phyloP scores from a whole-genome alignment of 148 eudicot species.

The Suaeda aralocaspica region DNA sequence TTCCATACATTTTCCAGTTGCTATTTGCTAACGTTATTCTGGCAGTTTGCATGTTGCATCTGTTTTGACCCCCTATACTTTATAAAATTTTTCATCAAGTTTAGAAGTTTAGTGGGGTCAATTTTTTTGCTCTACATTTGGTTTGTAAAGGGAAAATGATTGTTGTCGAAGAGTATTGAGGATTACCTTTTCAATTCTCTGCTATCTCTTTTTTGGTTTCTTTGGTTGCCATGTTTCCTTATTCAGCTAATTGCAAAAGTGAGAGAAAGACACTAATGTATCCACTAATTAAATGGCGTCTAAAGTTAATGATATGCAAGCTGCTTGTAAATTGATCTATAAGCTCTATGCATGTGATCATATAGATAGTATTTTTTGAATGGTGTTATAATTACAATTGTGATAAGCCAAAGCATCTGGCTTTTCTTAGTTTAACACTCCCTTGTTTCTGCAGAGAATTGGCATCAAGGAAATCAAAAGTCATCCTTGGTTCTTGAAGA shows the following conservation, averaged over 20 bases:
- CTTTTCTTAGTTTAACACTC: not conserved
- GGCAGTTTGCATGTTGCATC: not conserved
- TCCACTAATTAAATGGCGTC: too few species aligned
- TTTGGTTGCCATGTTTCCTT: not conserved
- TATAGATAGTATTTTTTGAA: too few species aligned
- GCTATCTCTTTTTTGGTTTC: not conserved
- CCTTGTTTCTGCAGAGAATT: slow-evolving; percentile 34
- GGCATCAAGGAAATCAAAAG: slow-evolving; percentile 46
- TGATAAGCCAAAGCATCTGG: too few species aligned
- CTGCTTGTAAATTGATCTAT: not conserved
- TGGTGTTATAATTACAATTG: not conserved
- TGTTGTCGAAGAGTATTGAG: not conserved
- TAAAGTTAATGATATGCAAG: too few species aligned
- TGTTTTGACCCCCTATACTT: not conserved
- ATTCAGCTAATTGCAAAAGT: not conserved
- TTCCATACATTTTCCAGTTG: not conserved
- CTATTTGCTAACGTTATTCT: not conserved
- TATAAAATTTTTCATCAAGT: too few species aligned
- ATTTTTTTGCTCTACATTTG: not conserved
- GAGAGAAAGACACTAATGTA: not conserved
- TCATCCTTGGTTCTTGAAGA: slow-evolving; percentile 59
- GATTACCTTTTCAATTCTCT: not conserved
- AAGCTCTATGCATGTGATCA: not conserved
- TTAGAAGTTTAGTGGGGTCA: not conserved
- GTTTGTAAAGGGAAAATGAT: not conserved